Conservation (phyloP, 352 stramenopile species). For the Chrysophaeum taylorii region DNA sequence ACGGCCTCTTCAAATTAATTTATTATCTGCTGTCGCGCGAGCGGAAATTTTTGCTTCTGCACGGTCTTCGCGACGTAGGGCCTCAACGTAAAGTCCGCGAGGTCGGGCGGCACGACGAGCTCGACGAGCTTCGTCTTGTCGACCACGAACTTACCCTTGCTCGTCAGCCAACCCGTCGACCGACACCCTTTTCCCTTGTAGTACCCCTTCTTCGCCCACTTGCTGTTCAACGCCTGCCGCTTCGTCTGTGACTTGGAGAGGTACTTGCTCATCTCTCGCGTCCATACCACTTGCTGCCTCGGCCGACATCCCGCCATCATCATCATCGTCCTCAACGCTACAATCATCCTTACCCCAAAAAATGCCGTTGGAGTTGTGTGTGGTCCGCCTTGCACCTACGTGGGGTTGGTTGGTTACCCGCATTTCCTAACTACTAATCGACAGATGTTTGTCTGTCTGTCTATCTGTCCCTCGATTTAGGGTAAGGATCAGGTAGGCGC, state of each 20-base stretch:
- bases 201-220: constrained; percentile 81
- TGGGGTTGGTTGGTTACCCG: too few relatives aligned
- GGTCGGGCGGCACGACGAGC: constrained; percentile 80
- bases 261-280: constrained; percentile 49
- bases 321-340: too few relatives aligned
- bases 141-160: constrained; percentile 79
- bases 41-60: constrained; percentile 36
- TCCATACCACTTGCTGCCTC: too few relatives aligned
- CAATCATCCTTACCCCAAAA: too few relatives aligned
- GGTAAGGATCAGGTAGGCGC: too few relatives aligned
- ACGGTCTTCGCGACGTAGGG: constrained; percentile 44
- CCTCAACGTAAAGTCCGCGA: constrained; percentile 73
- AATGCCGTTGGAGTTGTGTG: too few relatives aligned
- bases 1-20: neutral
- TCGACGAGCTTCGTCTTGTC: constrained; percentile 75
- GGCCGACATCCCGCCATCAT: too few relatives aligned
- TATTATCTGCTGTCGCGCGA: constrained; percentile 31
- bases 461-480: too few relatives aligned
- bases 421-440: too few relatives aligned
- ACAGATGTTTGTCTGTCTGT: too few relatives aligned
- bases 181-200: constrained; percentile 87
- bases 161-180: constrained; percentile 71
- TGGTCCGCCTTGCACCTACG: too few relatives aligned
- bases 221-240: constrained; percentile 68
- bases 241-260: constrained; percentile 46